These are phyloP conservation scores for Endotrypanum monterogeii DNA, from an alignment of 208 protist species.

Conservation along the genomic window DNA sequence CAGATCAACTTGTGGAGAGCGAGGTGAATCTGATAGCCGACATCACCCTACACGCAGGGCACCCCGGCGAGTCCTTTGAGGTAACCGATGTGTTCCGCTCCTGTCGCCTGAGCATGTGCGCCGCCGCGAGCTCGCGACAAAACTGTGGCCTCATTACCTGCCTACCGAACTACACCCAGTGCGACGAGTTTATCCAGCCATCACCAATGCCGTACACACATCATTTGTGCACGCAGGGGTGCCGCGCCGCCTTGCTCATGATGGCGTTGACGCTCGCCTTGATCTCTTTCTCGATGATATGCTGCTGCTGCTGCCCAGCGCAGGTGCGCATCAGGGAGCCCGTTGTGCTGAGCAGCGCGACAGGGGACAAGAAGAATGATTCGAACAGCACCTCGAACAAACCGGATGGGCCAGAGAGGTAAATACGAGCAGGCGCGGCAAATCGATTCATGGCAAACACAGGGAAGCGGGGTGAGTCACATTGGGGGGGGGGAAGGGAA, in stretches of 20 bases:
- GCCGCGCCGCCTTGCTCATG: slow-evolving; percentile 49
- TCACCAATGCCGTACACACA: slow-evolving; percentile 47
- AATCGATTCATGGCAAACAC: not conserved
- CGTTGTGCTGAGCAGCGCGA: slow-evolving; percentile 25
- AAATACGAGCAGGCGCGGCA: not conserved
- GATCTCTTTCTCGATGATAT: slow-evolving; percentile 33
- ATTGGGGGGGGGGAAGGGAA: not conserved
- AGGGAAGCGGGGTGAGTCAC: not conserved
- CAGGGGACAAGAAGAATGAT: slow-evolving; percentile 16
- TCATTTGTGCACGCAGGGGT: slow-evolving; percentile 63
- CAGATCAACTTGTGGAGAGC: not conserved
- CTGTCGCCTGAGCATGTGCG: slow-evolving; percentile 44
- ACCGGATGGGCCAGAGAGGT: not conserved
- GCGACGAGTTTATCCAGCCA: slow-evolving; percentile 58
- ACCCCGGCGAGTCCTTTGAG: slow-evolving; percentile 38
- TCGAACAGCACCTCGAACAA: not conserved
- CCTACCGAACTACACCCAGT: slow-evolving; percentile 65
- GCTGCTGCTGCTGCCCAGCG: slow-evolving; percentile 52
- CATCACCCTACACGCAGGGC: slow-evolving; percentile 44
- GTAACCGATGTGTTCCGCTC: slow-evolving; percentile 42
- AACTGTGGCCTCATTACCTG: slow-evolving; percentile 70
- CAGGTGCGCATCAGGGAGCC: slow-evolving; percentile 37
- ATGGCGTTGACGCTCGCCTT: slow-evolving; percentile 61
- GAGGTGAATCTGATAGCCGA: slow-evolving; percentile 29
- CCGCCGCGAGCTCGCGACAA: slow-evolving; percentile 39